phyloP scores from a whole-genome alignment of 768 basidiomycete genomes.

The Pisolithus sp. region DNA sequence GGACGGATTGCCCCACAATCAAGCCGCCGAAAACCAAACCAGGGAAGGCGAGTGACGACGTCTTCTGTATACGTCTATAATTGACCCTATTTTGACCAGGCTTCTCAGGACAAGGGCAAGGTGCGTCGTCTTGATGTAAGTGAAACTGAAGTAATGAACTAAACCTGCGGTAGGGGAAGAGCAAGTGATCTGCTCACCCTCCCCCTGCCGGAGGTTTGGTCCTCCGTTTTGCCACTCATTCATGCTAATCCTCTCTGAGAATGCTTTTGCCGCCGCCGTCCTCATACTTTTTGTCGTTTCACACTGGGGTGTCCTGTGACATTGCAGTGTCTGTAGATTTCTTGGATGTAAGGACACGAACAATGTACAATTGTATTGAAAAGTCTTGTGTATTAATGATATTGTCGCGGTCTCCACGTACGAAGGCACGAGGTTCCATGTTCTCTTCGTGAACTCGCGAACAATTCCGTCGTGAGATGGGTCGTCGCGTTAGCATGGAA shows the following conservation, averaged over 20 bases:
- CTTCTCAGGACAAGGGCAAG: background rate
- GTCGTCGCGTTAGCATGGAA: background rate
- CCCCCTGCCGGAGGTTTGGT: slow-evolving; percentile 1
- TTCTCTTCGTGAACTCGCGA: slow-evolving; percentile 1
- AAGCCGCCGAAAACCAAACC: background rate
- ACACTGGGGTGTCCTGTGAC: too few relatives aligned
- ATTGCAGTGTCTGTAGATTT: background rate
- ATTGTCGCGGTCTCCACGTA: background rate
- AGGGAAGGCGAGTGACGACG: too few relatives aligned
- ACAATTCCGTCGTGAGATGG: background rate
- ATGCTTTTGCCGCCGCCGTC: background rate
- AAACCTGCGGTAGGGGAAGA: slow-evolving; percentile 1
- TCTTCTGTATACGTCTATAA: background rate
- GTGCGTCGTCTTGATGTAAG: background rate
- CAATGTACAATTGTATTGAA: background rate
- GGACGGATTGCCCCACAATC: background rate
- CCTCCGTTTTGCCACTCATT: background rate
- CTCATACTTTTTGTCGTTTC: background rate
- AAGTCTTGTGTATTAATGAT: background rate
- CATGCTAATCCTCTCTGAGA: background rate
- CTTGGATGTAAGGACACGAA: background rate
- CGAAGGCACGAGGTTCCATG: too few relatives aligned
- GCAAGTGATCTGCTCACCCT: background rate
- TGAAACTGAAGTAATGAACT: background rate
- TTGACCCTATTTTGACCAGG: background rate